These are phyloP conservation scores for Rhynchospora tenuis DNA, from an alignment of 176 grass and related monocot genomes.

Conservation along the genomic window DNA sequence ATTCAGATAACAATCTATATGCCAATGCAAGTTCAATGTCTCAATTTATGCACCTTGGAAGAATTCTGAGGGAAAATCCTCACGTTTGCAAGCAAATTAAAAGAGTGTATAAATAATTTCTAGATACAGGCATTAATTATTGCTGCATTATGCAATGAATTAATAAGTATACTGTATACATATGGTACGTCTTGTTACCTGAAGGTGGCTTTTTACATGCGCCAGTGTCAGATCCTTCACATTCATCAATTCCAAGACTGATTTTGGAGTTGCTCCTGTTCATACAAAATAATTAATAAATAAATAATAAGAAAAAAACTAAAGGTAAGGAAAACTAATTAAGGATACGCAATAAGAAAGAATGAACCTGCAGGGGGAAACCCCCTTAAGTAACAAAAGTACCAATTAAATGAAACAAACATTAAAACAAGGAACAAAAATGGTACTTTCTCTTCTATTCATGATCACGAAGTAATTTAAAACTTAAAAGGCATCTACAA, in stretches of 20 bases:
- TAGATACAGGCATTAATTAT: not conserved
- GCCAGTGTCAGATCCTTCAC: constrained; percentile 96
- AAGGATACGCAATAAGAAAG: not conserved
- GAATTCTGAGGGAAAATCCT: too few relatives aligned
- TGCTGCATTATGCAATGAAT: not conserved
- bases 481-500: not conserved
- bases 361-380: not conserved
- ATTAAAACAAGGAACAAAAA: not conserved
- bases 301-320: not conserved
- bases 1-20: too few relatives aligned
- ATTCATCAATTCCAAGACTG: constrained; percentile 97
- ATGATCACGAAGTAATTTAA: not conserved
- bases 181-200: constrained; percentile 39
- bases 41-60: too few relatives aligned
- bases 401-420: not conserved
- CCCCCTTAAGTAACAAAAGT: not conserved
- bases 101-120: not conserved
- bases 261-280: constrained; percentile 91
- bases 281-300: not conserved
- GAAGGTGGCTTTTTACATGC: constrained; percentile 98
- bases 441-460: not conserved
- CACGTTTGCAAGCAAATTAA: too few relatives aligned
- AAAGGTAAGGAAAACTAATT: constrained; percentile 11
- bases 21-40: too few relatives aligned
- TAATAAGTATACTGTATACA: not conserved